Conservation (phyloP, 1,284 basidiomycete genomes). For the Chondrostereum purpureum region DNA sequence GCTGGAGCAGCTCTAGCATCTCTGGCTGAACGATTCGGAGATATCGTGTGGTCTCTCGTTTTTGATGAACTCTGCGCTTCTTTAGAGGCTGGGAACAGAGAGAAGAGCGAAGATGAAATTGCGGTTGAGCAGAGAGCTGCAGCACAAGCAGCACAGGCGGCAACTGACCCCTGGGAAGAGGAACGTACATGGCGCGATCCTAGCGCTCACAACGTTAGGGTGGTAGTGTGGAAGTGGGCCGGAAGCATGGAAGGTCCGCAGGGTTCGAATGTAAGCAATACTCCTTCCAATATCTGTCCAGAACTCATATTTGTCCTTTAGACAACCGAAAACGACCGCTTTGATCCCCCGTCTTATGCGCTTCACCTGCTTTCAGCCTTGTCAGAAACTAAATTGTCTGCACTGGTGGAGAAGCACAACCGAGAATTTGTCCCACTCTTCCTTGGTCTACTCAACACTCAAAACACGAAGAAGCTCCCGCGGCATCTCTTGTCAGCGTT, state of each 20-base stretch:
- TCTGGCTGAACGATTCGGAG: constrained; percentile 54
- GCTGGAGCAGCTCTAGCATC: constrained; percentile 62
- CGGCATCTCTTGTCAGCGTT: constrained; percentile 64
- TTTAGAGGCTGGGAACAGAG: constrained; percentile 9
- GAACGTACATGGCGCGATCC: constrained; percentile 73
- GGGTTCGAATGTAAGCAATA: constrained; percentile 5
- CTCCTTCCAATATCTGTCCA: neutral
- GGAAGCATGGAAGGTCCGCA: no score
- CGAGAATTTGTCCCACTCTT: constrained; percentile 78
- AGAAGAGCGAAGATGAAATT: constrained; percentile 14
- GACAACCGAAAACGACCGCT: constrained; percentile 61
- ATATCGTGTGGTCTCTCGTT: constrained; percentile 66
- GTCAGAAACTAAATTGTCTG: constrained; percentile 44
- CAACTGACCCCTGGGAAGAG: constrained; percentile 50
- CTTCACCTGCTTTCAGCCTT: constrained; percentile 70
- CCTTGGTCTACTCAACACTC: constrained; percentile 46
- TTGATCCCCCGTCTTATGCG: constrained; percentile 76
- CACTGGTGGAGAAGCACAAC: constrained; percentile 79
- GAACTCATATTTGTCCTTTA: constrained; percentile 6
- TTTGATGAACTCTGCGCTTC: constrained; percentile 51
- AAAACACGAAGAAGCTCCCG: constrained; percentile 35
- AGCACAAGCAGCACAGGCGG: constrained; percentile 19
- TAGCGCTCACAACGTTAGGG: constrained; percentile 55
- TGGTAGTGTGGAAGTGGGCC: constrained; percentile 36
- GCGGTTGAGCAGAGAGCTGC: constrained; percentile 11